Evolutionary conservation across 768 basidiomycete species (phyloP).

Genomic region (Candolleomyces aberdarensis): DNA sequence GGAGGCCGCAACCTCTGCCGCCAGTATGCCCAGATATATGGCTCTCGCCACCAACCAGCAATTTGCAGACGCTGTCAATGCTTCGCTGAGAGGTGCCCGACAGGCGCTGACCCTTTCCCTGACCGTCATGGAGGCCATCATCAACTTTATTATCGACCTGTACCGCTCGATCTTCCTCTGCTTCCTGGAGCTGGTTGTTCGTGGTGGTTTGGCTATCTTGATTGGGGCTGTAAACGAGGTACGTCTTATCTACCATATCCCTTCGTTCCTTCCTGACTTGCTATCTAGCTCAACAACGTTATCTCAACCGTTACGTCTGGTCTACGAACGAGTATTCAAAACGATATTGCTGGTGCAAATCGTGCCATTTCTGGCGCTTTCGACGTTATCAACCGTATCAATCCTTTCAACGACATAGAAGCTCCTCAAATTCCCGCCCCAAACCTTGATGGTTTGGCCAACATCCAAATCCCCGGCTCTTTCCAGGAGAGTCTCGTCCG

Average conservation of each 20-base stretch:
- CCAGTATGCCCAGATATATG: constrained; percentile 87
- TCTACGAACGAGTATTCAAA: constrained; percentile 72
- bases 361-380: constrained; percentile 61
- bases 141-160: constrained; percentile 88
- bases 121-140: constrained; percentile 81
- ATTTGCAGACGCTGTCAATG: constrained; percentile 76
- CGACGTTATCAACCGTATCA: constrained; percentile 68
- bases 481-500: constrained; percentile 71
- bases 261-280: neutral
- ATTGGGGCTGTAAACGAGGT: constrained; percentile 86
- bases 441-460: constrained; percentile 66
- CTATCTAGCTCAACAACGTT: constrained; percentile 63
- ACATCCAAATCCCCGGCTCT: constrained; percentile 75
- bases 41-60: constrained; percentile 81
- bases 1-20: constrained; percentile 73
- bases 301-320: constrained; percentile 55
- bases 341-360: constrained; percentile 66
- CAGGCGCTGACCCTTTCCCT: constrained; percentile 69
- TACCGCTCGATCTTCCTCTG: constrained; percentile 94
- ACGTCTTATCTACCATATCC: constrained; percentile 18
- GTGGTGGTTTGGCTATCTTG: constrained; percentile 74
- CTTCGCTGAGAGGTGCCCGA: constrained; percentile 72
- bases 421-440: constrained; percentile 76
- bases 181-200: constrained; percentile 85
- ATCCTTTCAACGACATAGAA: constrained; percentile 66